These are phyloP conservation scores for Ceratobasidium sp. DNA, from an alignment of 1,284 basidiomycete genomes.

Conservation along the genomic window DNA sequence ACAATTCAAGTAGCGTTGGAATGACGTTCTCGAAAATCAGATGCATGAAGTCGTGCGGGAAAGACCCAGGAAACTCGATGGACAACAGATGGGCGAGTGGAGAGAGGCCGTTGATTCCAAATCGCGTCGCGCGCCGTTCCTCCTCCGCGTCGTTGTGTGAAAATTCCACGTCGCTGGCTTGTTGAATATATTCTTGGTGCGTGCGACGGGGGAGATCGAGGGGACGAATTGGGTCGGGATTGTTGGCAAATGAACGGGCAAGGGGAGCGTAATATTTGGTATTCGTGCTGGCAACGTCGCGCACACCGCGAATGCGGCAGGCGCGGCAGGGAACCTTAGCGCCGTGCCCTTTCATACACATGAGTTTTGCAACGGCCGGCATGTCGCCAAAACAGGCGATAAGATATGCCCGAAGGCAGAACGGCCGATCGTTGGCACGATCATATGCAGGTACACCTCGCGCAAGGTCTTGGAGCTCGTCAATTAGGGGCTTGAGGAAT, in stretches of 20 bases:
- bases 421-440: neutral
- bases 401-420: slow-evolving; percentile 42
- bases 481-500: slow-evolving; percentile 39
- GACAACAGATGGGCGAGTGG: slow-evolving; percentile 25
- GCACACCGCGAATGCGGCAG: slow-evolving; percentile 39
- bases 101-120: slow-evolving; percentile 40
- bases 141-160: neutral
- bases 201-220: slow-evolving; percentile 38
- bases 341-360: slow-evolving; percentile 44
- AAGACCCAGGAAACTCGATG: slow-evolving; percentile 37
- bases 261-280: neutral
- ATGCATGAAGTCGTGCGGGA: slow-evolving; percentile 48
- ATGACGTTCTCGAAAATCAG: slow-evolving; percentile 44
- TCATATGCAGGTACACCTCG: slow-evolving; percentile 38
- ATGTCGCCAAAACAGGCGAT: slow-evolving; percentile 43
- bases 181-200: neutral
- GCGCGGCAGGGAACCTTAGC: slow-evolving; percentile 39
- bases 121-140: neutral
- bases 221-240: neutral
- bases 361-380: slow-evolving; percentile 42
- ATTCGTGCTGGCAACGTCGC: neutral
- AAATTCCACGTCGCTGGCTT: neutral
- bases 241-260: neutral
- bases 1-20: slow-evolving; percentile 33
- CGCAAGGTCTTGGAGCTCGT: slow-evolving; percentile 41